Evolutionary conservation across 2,329 filamentous ascomycete species (phyloP).

Genomic region (Chaetomium strumarium): DNA sequence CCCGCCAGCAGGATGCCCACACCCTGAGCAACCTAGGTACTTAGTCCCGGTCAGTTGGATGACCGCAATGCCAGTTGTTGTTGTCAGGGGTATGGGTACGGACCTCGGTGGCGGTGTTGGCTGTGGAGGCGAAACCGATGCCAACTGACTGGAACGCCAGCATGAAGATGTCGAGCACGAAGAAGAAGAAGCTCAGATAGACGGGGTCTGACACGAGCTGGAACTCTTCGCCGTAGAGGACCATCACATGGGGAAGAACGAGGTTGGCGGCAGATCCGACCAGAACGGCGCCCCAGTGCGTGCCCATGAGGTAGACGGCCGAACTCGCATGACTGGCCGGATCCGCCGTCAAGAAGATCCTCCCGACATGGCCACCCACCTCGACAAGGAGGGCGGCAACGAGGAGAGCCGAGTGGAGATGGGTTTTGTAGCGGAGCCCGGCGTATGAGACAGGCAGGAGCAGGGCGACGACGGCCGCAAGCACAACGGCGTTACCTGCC

Average conservation of each 20-base stretch:
- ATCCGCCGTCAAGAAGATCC: constrained; percentile 36
- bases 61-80: constrained; percentile 12
- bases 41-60: not conserved
- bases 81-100: too few species aligned
- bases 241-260: constrained; percentile 41
- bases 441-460: constrained; percentile 24
- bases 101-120: constrained; percentile 32
- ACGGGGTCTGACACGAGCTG: constrained; percentile 32
- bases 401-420: constrained; percentile 37
- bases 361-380: constrained; percentile 42
- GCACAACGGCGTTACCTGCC: constrained; percentile 24
- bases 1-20: constrained; percentile 39
- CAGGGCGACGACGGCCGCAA: constrained; percentile 25
- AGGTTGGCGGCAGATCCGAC: constrained; percentile 41
- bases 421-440: constrained; percentile 28
- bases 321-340: constrained; percentile 34
- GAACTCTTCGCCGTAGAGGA: constrained; percentile 41
- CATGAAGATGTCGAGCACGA: constrained; percentile 30
- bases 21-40: constrained; percentile 32
- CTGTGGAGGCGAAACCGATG: constrained; percentile 34
- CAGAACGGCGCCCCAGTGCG: constrained; percentile 41
- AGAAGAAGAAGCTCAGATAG: constrained; percentile 32
- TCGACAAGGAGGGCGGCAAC: constrained; percentile 39
- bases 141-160: constrained; percentile 35
- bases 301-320: constrained; percentile 41